Conservation (phyloP, 129 eudicot species). For the Chrysanthemum lavandulifolium region DNA sequence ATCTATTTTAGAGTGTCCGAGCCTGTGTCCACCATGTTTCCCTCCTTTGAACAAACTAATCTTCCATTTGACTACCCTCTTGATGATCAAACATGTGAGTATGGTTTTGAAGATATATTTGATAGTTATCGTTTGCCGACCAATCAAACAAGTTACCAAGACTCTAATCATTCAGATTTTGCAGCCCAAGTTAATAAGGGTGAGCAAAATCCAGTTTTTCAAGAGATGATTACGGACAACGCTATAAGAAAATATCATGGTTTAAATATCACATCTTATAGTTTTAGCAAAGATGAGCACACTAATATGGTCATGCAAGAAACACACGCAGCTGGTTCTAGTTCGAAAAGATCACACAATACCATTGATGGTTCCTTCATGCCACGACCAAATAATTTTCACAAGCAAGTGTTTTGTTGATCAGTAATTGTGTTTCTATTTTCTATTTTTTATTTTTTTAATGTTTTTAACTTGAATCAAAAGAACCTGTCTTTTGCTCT, state of each 20-base stretch:
- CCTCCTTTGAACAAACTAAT: too few relatives aligned
- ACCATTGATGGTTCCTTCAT: neutral
- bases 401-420: conserved; percentile 15
- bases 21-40: too few relatives aligned
- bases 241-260: neutral
- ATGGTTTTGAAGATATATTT: conserved; percentile 4
- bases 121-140: neutral
- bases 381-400: conserved; percentile 7
- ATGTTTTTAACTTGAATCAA: neutral
- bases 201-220: conserved; percentile 8
- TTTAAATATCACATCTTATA: neutral
- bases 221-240: neutral
- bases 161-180: neutral
- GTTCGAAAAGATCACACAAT: conserved; percentile 2
- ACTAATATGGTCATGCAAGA: neutral
- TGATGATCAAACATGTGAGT: neutral
- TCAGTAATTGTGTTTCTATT: too few relatives aligned
- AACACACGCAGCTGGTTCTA: neutral
- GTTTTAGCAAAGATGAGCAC: neutral
- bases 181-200: conserved; percentile 7
- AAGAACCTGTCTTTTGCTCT: neutral
- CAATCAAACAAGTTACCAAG: conserved; percentile 11
- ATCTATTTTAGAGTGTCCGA: too few relatives aligned
- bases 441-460: too few relatives aligned
- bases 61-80: too few relatives aligned